Conservation (phyloP, 1,139 yeast species). For the Arxiozyma slooffiae region DNA sequence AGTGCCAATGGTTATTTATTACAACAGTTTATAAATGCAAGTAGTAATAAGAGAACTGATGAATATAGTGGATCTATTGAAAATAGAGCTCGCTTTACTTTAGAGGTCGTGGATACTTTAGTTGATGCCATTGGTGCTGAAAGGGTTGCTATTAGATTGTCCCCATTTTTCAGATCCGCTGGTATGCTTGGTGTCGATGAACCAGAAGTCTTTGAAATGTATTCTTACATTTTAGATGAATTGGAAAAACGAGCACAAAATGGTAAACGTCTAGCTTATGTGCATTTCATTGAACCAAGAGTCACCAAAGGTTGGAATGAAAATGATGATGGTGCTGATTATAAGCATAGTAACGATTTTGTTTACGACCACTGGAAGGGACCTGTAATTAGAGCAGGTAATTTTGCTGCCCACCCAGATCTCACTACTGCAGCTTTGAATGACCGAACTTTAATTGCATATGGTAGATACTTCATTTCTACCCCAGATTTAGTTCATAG, state of each 20-base stretch:
- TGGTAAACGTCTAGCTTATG: slow-evolving; percentile 37
- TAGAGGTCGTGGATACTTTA: slow-evolving; percentile 12
- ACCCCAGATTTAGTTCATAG: slow-evolving; percentile 44
- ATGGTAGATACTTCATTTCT: slow-evolving; percentile 31
- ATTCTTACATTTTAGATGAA: slow-evolving; percentile 31
- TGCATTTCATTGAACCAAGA: slow-evolving; percentile 43
- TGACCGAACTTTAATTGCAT: slow-evolving; percentile 8
- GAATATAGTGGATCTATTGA: slow-evolving; percentile 55
- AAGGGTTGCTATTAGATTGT: slow-evolving; percentile 34
- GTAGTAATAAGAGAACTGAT: slow-evolving; percentile 49
- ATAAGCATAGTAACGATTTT: slow-evolving; percentile 30
- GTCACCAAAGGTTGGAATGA: slow-evolving; percentile 16
- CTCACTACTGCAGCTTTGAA: slow-evolving; percentile 2
- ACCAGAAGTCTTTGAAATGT: slow-evolving; percentile 23
- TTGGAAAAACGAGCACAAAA: slow-evolving; percentile 23
- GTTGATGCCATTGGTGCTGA: slow-evolving; percentile 9
- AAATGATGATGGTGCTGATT: slow-evolving; percentile 18
- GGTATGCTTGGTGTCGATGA: slow-evolving; percentile 31
- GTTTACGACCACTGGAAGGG: slow-evolving; percentile 40
- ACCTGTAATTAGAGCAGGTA: slow-evolving; percentile 31
- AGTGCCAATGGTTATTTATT: slow-evolving; percentile 57
- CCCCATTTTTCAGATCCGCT: slow-evolving; percentile 40
- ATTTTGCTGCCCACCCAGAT: slow-evolving; percentile 8
- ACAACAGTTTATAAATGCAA: slow-evolving; percentile 45
- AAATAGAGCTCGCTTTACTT: slow-evolving; percentile 40